Evolutionary conservation across 345 rosid genomes (phyloP).

Genomic region (Dipteronia sinensis): DNA sequence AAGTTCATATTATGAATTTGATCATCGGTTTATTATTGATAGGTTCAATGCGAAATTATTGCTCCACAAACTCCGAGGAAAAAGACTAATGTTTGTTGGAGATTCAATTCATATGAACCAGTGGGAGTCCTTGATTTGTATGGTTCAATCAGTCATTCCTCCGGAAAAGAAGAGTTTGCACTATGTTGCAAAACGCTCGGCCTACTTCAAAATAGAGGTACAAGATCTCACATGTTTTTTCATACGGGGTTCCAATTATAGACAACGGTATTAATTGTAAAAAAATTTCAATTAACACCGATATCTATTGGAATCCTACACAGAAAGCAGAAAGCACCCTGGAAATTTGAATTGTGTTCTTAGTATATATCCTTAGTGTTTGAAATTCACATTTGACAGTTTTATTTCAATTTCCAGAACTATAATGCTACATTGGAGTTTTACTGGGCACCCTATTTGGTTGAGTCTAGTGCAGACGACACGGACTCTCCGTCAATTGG

Average conservation of each 20-base stretch:
- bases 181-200: constrained; percentile 33
- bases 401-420: constrained; percentile 33
- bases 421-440: constrained; percentile 55
- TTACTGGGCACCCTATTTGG: constrained; percentile 68
- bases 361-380: background rate
- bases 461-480: constrained; percentile 52
- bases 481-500: constrained; percentile 39
- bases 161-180: constrained; percentile 39
- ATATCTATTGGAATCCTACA: no score
- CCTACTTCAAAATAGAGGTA: constrained; percentile 27
- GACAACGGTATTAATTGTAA: no score
- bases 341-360: no score
- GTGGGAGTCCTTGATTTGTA: constrained; percentile 72
- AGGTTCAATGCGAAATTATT: constrained; percentile 58
- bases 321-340: no score
- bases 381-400: background rate
- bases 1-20: background rate
- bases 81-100: constrained; percentile 69
- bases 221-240: no score
- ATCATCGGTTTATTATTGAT: background rate
- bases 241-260: no score
- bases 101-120: constrained; percentile 68
- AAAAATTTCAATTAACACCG: no score
- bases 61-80: constrained; percentile 60
- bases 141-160: constrained; percentile 53